A percentile compares a stretch with the other conserved stretches of the same genome.
These are phyloP conservation scores for Pseudopyricularia javanii DNA, from an alignment of 2,329 filamentous ascomycete species.

Conservation along the genomic window DNA sequence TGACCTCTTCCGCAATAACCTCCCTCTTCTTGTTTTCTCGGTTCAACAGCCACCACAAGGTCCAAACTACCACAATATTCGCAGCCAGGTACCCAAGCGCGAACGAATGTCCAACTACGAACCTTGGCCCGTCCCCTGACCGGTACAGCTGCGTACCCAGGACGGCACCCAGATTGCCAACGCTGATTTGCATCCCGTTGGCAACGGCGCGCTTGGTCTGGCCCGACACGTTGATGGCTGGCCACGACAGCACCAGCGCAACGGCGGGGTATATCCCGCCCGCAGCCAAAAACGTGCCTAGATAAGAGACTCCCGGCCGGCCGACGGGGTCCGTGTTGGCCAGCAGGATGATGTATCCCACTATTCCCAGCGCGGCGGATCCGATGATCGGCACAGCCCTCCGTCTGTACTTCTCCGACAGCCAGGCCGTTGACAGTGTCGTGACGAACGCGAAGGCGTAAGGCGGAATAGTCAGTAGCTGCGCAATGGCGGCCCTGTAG, in stretches of 20 bases:
- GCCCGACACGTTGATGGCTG: conserved; percentile 58
- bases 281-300: conserved; percentile 50
- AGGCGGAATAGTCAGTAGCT: conserved; percentile 50
- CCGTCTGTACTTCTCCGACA: conserved; percentile 43
- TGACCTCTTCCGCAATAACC: conserved; percentile 22
- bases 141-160: conserved; percentile 60
- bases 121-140: conserved; percentile 45
- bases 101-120: conserved; percentile 53
- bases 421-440: conserved; percentile 43
- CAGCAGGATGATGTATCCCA: conserved; percentile 52
- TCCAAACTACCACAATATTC: conserved; percentile 40
- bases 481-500: conserved; percentile 38
- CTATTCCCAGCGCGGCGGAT: conserved; percentile 39
- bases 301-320: conserved; percentile 44
- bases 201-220: conserved; percentile 58
- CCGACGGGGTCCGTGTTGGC: conserved; percentile 29
- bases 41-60: conserved; percentile 40
- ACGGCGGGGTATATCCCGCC: conserved; percentile 56
- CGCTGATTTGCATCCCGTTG: conserved; percentile 60
- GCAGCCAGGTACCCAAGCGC: conserved; percentile 50
- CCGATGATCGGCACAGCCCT: conserved; percentile 53
- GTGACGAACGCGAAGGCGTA: conserved; percentile 51
- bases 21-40: conserved; percentile 45
- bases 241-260: conserved; percentile 55
- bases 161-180: conserved; percentile 57